Evolutionary conservation across 2,329 filamentous ascomycete genomes (phyloP), one percentile per base, ranked within the genome.

Genomic region (Epichloe glyceriae): DNA sequence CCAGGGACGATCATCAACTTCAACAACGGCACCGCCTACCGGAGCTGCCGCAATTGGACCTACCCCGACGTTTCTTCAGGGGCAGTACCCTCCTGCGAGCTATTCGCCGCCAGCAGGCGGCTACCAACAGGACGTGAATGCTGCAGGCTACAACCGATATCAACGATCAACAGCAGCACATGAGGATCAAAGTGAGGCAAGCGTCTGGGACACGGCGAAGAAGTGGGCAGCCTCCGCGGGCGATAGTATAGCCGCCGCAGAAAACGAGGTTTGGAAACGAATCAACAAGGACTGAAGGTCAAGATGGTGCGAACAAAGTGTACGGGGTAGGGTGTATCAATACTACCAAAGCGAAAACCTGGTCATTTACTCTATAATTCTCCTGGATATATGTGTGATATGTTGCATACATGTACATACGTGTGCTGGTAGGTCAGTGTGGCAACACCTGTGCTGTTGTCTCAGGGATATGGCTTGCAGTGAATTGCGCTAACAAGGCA

Each of bases 201-300:
- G 73, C n/a, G 65, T 80, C 5, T 80, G 76, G 76, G 70, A 70
- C 50, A 65, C 73, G 45, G 78, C 78, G 11, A 79, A 76, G 69
- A 80, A 77, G 62, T 73, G 76, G 70, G 77, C 75, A 44, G 67
- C 71, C 53, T 72, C 71, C 35, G 79, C 79, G 6, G 79, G 79
- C 47, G 73, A 74, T 54, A 78, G 73, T 61, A 64, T 83, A 30
- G 75, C 73, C 8, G 75, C 73, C 14, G 78, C 77, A 14, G 80
- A 83, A 67, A 69, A 67, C 47, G 78, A 82, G 63, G 73, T 83
- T 22, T 83, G 80, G 80, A 75, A 73, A 64, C 74, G 72, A 60
- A 78, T 83, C 60, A 82, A 79, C 65, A 80, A 78, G 65, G 69
- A 75, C 46, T 75, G 41, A 49, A 43, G 35, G 43, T 3, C 35